Percentiles rank a stretch among this genome's conserved stretches.
Conservation (phyloP, 1,139 yeast species). For the Magnusiomyces clavatus region DNA sequence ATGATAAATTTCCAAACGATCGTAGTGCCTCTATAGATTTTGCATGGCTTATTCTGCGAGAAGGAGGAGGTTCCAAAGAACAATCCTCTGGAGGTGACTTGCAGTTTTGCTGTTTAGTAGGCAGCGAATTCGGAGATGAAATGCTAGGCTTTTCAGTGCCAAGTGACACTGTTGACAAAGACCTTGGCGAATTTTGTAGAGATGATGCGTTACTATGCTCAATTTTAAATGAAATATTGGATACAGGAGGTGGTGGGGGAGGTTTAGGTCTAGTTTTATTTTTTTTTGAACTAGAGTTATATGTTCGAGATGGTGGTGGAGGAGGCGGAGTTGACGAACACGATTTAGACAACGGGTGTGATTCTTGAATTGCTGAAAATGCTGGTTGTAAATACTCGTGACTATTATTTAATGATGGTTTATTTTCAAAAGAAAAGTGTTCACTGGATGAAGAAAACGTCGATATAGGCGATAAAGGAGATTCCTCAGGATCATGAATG, state of each 20-base stretch:
- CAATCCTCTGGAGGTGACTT: too few relatives aligned
- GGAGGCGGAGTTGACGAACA: conserved; percentile 6
- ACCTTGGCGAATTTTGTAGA: not conserved
- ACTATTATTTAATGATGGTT: not conserved
- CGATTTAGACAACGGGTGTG: too few relatives aligned
- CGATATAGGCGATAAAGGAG: not conserved
- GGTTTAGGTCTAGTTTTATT: not conserved
- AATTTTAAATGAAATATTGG: conserved; percentile 1
- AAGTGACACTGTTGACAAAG: not conserved
- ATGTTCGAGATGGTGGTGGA: conserved; percentile 7
- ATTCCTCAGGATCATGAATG: not conserved
- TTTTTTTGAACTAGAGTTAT: not conserved
- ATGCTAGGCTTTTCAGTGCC: not conserved
- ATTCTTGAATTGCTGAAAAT: too few relatives aligned
- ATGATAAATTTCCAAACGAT: not conserved
- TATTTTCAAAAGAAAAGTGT: not conserved
- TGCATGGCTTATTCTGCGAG: not conserved
- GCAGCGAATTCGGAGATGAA: conserved; percentile 8
- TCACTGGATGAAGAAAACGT: not conserved
- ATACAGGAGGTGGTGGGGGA: conserved; percentile 5
- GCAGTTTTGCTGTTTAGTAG: too few relatives aligned
- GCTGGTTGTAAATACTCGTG: too few relatives aligned
- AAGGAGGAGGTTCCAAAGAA: not conserved
- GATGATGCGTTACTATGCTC: not conserved
- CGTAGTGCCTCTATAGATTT: conserved; percentile 2